Base-by-base conservation (phyloP, 192 early-diverging fungal genomes). In the Coemansia sp. region DNA sequence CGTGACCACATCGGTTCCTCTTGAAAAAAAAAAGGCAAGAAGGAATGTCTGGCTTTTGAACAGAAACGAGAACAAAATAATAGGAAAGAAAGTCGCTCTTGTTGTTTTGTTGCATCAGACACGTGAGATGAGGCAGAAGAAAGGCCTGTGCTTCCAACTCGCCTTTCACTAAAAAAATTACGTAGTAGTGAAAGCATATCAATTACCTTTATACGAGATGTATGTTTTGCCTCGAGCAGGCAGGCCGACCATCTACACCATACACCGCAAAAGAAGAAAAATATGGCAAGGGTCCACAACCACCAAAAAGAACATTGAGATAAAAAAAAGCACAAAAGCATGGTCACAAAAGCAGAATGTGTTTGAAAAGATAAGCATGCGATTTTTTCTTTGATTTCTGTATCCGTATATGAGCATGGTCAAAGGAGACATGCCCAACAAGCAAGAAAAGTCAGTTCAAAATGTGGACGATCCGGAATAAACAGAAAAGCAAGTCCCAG, bases 171-270 rank as follows among this genome's bases (percentile, higher is more conserved):
- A 26, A 26, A 26, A 26, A 26, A 26, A 26, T 26, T 26, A 26
- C 26, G 26, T 26, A 26, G 26, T 26, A 26, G 26, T 26, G 26
- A 26, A 47, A 26, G 15, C 16, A 48, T 18, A 5, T 18, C 10
- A 65, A 59, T 13, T 87, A 93, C 90, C 90, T 90, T 92, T 92
- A 66, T 92, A 88, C 15, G 94, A 90, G 52, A 96, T 96, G 74
- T 97, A 98, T 8, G 97, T 99, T 82, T 99, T 99, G 51, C 97
- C 97, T 32, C 95, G 85, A 36, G 96, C 96, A 22, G 93, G 93
- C 63, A 94, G 77, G 36, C 93, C 94, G 19, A 97, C 93, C 91
- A 93, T 96, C 87, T 92, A 85, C 63, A 74, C 5, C 9, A 15
- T n/a, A 6, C 16, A 59, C 26, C 26, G 26, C 26, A 41, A 16